Conservation (phyloP, 306 rosid genomes). For the Amphicarpaea edgeworthii region DNA sequence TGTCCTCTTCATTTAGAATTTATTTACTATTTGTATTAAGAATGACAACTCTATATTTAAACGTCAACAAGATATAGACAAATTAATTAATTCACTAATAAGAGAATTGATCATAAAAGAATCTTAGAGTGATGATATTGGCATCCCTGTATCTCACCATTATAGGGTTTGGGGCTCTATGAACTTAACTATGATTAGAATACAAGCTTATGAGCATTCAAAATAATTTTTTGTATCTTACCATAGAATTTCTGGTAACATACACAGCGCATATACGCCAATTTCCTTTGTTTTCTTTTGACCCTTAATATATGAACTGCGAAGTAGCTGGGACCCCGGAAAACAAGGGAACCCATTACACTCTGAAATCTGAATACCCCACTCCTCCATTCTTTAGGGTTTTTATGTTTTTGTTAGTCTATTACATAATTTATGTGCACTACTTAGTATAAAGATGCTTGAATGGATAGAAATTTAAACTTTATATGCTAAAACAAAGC, state of each 20-base stretch:
- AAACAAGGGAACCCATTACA: constrained; percentile 39
- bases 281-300: not conserved
- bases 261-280: not conserved
- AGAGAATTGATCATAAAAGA: constrained; percentile 30
- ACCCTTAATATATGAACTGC: constrained; percentile 11
- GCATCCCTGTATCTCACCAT: constrained; percentile 25
- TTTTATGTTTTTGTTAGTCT: constrained; percentile 2
- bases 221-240: not conserved
- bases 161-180: constrained; percentile 70
- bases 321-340: constrained; percentile 8
- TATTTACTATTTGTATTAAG: not conserved
- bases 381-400: constrained; percentile 19
- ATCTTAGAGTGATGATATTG: constrained; percentile 21
- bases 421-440: not conserved
- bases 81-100: not conserved
- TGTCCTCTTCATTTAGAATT: constrained; percentile 31
- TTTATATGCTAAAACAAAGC: constrained; percentile 24
- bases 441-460: constrained; percentile 13
- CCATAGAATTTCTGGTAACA: not conserved
- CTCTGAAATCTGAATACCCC: not conserved
- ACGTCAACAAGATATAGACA: not conserved
- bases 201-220: constrained; percentile 24
- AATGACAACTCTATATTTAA: constrained; percentile 12
- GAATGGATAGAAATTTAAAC: not conserved
- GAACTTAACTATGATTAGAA: constrained; percentile 40